Evolutionary conservation across 306 rosid genomes (phyloP).

Genomic region (Lagenaria siceraria): DNA sequence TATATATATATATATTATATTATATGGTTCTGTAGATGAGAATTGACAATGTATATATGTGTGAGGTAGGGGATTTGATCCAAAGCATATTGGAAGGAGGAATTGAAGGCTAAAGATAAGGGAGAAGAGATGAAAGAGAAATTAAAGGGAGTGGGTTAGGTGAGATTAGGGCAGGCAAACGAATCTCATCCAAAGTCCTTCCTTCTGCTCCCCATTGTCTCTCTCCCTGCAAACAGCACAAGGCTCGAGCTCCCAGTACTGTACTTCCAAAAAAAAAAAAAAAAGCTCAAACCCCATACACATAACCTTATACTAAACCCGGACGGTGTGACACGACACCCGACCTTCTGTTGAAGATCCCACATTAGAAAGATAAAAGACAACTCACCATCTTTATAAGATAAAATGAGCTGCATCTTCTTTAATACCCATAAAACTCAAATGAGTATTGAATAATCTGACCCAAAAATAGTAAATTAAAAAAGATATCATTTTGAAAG

Average conservation of each 20-base stretch:
- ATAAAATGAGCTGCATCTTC: too few species aligned
- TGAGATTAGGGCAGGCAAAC: conserved; percentile 7
- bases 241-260: conserved; percentile 16
- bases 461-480: too few species aligned
- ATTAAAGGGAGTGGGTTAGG: not conserved
- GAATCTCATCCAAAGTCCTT: conserved; percentile 9
- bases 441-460: too few species aligned
- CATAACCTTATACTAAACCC: not conserved
- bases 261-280: not conserved
- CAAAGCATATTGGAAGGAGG: not conserved
- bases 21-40: not conserved
- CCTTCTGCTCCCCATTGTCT: conserved; percentile 7
- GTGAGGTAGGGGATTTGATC: not conserved
- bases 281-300: not conserved
- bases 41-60: not conserved
- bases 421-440: too few species aligned
- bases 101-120: not conserved
- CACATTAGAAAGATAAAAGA: too few species aligned
- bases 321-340: too few species aligned
- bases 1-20: not conserved
- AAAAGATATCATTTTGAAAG: too few species aligned
- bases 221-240: conserved; percentile 15
- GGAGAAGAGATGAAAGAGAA: too few species aligned
- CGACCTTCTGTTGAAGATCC: too few species aligned
- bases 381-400: too few species aligned